Evolutionary conservation across 1,284 basidiomycete species (phyloP).

Genomic region (Trichosporon sp.): DNA sequence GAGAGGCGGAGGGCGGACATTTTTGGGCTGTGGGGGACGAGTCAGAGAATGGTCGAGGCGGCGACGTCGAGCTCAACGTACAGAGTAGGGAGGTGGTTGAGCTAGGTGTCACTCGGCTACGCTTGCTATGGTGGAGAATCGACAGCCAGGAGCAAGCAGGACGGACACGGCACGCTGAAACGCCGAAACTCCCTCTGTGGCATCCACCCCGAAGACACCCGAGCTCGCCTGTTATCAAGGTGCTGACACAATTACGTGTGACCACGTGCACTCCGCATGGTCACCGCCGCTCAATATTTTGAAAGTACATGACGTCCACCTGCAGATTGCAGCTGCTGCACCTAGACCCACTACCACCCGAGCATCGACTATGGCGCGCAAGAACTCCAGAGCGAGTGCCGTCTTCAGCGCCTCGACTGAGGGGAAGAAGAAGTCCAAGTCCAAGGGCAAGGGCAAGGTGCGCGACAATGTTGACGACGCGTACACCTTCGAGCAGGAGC

Average conservation of each 20-base stretch:
- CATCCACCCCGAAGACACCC: neutral
- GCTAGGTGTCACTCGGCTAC: conserved; percentile 17
- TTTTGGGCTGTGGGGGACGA: conserved; percentile 27
- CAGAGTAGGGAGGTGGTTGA: conserved; percentile 20
- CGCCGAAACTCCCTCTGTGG: conserved; percentile 19
- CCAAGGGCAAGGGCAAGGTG: conserved; percentile 15
- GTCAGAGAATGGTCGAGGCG: conserved; percentile 13
- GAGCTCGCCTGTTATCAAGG: neutral
- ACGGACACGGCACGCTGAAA: conserved; percentile 19
- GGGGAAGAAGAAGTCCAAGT: conserved; percentile 20
- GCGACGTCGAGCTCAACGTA: conserved; percentile 14
- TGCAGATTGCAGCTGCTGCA: neutral
- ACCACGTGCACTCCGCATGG: neutral
- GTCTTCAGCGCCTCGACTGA: conserved; percentile 38
- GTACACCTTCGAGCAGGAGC: conserved; percentile 47
- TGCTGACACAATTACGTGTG: neutral
- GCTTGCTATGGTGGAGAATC: conserved; percentile 19
- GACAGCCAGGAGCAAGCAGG: conserved; percentile 10
- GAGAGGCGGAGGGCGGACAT: conserved; percentile 52
- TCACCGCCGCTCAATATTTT: conserved; percentile 15
- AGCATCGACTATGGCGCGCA: conserved; percentile 27
- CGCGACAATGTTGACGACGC: conserved; percentile 41
- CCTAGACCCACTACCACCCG: conserved; percentile 2
- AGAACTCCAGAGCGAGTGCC: conserved; percentile 17
- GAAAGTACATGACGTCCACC: conserved; percentile 20